A percentile compares a stretch with the other conserved stretches of the same genome.
These are phyloP conservation scores for Trichophyton mentagrophytes DNA, from an alignment of 2,329 filamentous ascomycete species.

Conservation along the genomic window DNA sequence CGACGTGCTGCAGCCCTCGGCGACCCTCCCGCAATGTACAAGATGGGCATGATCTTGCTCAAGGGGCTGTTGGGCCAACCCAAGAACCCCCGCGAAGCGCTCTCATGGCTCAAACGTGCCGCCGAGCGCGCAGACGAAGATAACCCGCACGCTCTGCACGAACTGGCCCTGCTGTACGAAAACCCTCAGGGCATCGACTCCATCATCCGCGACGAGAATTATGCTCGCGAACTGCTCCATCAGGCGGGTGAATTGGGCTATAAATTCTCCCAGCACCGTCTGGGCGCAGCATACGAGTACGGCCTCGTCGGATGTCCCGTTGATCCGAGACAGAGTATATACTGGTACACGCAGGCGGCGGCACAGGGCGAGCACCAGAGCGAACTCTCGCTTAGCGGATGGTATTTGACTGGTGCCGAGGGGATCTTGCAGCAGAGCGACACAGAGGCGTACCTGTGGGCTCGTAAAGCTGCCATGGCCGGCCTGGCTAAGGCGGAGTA, in stretches of 20 bases:
- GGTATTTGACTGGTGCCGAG: constrained; percentile 87
- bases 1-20: constrained; percentile 81
- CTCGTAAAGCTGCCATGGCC: constrained; percentile 76
- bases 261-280: constrained; percentile 84
- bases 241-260: constrained; percentile 82
- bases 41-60: constrained; percentile 88
- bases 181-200: constrained; percentile 49
- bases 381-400: constrained; percentile 72
- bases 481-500: constrained; percentile 91
- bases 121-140: constrained; percentile 77
- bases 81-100: constrained; percentile 69
- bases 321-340: constrained; percentile 72
- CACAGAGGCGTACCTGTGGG: constrained; percentile 94
- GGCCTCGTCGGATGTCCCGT: constrained; percentile 70
- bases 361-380: constrained; percentile 89
- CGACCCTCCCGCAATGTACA: constrained; percentile 93
- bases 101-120: constrained; percentile 85
- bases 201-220: constrained; percentile 67
- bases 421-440: constrained; percentile 84
- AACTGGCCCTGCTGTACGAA: constrained; percentile 56
- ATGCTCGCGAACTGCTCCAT: constrained; percentile 68
- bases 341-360: constrained; percentile 86
- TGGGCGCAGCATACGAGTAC: constrained; percentile 83
- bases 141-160: constrained; percentile 90
- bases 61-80: constrained; percentile 87